Base-by-base conservation (phyloP, 2,329 filamentous ascomycete genomes). In the Fusarium albosuccineum region DNA sequence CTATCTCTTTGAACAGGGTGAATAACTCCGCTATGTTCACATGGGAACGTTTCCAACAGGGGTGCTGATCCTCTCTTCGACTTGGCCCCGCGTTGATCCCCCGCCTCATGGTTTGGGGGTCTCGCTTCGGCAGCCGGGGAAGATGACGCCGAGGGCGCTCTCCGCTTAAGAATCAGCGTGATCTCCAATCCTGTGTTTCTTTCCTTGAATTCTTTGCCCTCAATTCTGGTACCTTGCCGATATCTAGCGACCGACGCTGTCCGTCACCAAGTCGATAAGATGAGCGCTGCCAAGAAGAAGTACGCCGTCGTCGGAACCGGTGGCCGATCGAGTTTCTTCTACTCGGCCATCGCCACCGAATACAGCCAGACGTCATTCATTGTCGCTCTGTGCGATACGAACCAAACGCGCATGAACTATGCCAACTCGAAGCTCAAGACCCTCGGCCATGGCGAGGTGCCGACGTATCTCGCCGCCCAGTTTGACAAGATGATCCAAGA, bases 241-340 rank as follows among this genome's bases (percentile, higher is more conserved):
- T 17, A 14, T 27, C 26, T 1, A 46, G n/a, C 29, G 14, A 22
- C 5, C 10, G 30, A 33, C 27, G 11, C 10, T 29, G 16, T 26
- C 16, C 5, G 29, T 9, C 5, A 9, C 2, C 11, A 3, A 8
- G 71, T 70, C 66, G 40, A 59, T 1, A 57, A 70, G 30, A n/a
- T 10, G 17, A 26, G 51, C 3, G 27, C 6, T 3, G 11, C 48
- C 27, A 78, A 68, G 62, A 84, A 82, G 65, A 76, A 79, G 40
- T 88, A 88, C 65, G 86, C 85, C 70, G 75, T 88, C 29, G 81
- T 89, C n/a, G 87, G 87, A 70, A 85, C 85, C 2, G 87, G 87
- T 16, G 85, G 85, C 14, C 83, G 87, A 13, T 83, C 86, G n/a
- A 82, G 81, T 55, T 88, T 89, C 80, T 89, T 86, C 77, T 89